Evolutionary conservation across 176 grass and related monocot species (phyloP).

Genomic region (Canna indica): DNA sequence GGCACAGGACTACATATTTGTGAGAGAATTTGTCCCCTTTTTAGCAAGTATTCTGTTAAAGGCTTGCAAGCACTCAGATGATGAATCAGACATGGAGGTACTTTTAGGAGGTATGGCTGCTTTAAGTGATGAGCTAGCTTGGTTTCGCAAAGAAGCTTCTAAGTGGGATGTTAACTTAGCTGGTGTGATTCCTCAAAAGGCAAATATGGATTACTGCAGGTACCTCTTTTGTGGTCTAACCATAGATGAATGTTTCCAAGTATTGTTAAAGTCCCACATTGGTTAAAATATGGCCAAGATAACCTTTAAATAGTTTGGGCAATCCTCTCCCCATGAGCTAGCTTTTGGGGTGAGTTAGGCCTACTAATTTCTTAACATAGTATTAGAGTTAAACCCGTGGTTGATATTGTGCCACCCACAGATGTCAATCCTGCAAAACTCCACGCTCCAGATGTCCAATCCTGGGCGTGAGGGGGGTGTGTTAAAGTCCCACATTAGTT

Average conservation of each 20-base stretch:
- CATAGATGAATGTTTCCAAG: not conserved
- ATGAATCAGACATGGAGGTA: slow-evolving; percentile 56
- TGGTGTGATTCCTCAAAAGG: slow-evolving; percentile 36
- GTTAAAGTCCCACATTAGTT: too few species aligned
- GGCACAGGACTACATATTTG: slow-evolving; percentile 63
- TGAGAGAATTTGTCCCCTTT: slow-evolving; percentile 54
- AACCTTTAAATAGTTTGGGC: too few species aligned
- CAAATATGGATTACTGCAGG: slow-evolving; percentile 67
- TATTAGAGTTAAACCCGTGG: too few species aligned
- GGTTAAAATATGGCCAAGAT: too few species aligned
- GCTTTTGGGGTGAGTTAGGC: too few species aligned
- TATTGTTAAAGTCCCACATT: not conserved
- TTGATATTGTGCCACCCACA: too few species aligned
- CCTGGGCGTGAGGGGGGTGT: too few species aligned
- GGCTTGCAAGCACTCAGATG: slow-evolving; percentile 50
- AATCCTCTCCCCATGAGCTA: too few species aligned
- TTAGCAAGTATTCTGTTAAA: slow-evolving; percentile 57
- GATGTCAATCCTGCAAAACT: too few species aligned
- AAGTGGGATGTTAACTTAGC: slow-evolving; percentile 56
- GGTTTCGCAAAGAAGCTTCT: slow-evolving; percentile 71
- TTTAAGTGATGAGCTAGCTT: slow-evolving; percentile 62
- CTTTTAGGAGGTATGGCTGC: slow-evolving; percentile 54
- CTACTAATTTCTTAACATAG: too few species aligned
- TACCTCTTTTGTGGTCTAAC: slow-evolving; percentile 6
- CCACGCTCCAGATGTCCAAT: too few species aligned